Evolutionary conservation across 176 grass and related monocot genomes (phyloP).

Genomic region (Puya raimondii): DNA sequence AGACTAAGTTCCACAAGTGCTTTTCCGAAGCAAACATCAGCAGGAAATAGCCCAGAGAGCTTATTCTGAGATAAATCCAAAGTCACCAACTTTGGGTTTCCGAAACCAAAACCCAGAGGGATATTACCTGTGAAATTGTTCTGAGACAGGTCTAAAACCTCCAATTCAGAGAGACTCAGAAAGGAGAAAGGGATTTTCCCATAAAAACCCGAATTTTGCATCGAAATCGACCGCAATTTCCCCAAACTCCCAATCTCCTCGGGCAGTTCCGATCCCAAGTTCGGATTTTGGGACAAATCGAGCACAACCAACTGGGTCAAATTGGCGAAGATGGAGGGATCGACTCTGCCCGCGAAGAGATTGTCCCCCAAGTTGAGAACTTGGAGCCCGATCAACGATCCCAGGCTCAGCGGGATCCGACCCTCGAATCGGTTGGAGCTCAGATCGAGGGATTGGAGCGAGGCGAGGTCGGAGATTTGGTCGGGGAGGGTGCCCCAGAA

Average conservation of each 20-base stretch:
- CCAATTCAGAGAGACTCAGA: constrained; percentile 33
- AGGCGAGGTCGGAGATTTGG: constrained; percentile 38
- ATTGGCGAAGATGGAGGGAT: constrained; percentile 44
- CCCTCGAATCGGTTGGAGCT: constrained; percentile 63
- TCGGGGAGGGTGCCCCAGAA: constrained; percentile 68
- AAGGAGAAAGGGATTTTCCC: constrained; percentile 37
- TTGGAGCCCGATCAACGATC: constrained; percentile 30
- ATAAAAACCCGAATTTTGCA: constrained; percentile 55
- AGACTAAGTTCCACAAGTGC: constrained; percentile 15
- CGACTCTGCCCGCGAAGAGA: constrained; percentile 53
- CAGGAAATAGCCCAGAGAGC: constrained; percentile 47
- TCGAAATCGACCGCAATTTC: constrained; percentile 39
- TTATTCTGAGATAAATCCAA: constrained; percentile 55
- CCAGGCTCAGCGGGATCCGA: constrained; percentile 29
- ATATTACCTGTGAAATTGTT: constrained; percentile 49
- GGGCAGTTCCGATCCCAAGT: constrained; percentile 46
- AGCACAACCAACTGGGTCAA: constrained; percentile 45
- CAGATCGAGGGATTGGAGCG: constrained; percentile 49
- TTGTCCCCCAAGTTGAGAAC: constrained; percentile 58
- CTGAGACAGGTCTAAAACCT: constrained; percentile 58
- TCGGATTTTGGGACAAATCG: constrained; percentile 63
- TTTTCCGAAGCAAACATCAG: constrained; percentile 23
- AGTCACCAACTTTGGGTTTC: constrained; percentile 31
- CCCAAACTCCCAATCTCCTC: constrained; percentile 34
- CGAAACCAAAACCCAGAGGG: constrained; percentile 40